Conservation (phyloP, 1,139 yeast species). For the Meyerozyma sp. region DNA sequence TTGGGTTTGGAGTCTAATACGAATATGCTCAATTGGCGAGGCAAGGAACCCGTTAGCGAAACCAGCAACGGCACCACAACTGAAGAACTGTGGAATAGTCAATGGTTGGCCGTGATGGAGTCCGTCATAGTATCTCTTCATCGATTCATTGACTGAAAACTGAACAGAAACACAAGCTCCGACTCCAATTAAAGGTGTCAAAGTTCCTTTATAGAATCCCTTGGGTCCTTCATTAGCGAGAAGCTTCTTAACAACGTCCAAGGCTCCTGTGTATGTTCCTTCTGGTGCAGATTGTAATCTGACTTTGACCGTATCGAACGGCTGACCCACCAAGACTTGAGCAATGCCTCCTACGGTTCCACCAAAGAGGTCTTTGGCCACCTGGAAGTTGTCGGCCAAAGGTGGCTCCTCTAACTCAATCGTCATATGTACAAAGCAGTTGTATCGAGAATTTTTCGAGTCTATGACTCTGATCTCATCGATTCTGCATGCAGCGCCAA, state of each 20-base stretch:
- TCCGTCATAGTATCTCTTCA: conserved; percentile 69
- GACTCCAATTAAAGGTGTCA: conserved; percentile 79
- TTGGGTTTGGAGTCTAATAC: conserved; percentile 87
- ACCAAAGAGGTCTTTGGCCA: conserved; percentile 74
- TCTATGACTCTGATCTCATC: neutral
- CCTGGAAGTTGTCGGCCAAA: conserved; percentile 44
- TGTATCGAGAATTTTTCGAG: neutral
- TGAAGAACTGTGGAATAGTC: conserved; percentile 56
- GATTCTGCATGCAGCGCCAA: neutral
- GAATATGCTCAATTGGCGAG: conserved; percentile 87
- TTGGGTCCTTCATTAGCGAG: conserved; percentile 67
- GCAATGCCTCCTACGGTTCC: conserved; percentile 95
- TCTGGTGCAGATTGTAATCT: conserved; percentile 81
- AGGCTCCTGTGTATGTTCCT: conserved; percentile 68
- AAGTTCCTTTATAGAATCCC: conserved; percentile 87
- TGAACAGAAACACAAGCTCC: conserved; percentile 89
- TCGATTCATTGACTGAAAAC: conserved; percentile 82
- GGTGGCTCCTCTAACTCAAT: conserved; percentile 46
- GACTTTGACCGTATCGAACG: conserved; percentile 91
- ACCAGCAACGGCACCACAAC: conserved; percentile 86
- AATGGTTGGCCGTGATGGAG: conserved; percentile 36
- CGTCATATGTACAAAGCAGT: conserved; percentile 19
- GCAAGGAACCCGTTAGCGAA: conserved; percentile 83
- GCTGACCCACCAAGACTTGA: conserved; percentile 94
- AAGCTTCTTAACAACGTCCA: conserved; percentile 69